Base-by-base conservation (phyloP, 148 eudicot genomes). In the Fagopyrum homotropicum region DNA sequence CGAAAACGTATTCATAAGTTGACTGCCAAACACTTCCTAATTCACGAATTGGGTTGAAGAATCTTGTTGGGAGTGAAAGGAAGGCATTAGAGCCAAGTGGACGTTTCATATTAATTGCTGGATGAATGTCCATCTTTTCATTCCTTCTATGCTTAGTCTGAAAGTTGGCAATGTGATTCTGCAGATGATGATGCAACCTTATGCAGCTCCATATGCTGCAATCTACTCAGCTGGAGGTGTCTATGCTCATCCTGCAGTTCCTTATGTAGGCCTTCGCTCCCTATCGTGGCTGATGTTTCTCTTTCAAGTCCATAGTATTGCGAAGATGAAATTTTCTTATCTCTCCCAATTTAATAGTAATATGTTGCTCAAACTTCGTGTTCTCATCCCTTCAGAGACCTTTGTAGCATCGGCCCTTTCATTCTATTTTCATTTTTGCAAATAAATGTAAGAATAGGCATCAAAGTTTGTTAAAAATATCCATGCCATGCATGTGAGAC, bases 161-260 rank as follows among this genome's bases (percentile, higher is more conserved):
- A 72, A 19, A 46, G 35, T 11, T 72, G 35, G 55, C n/a, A 46
- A n/a, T 72, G 76, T 79, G 76, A 40, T 59, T 66, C 45, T 43
- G 46, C 83, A 95, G 97, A 85, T 90, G 73, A 90, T 95, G 97
- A 88, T 95, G 86, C 85, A 97, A 55, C 97, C 99, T 72, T 95
- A 95, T 86, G 97, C 91, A 54, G 77, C 89, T 11, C 94, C 98
- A 5, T 91, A 89, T 85, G 98, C 97, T 46, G 98, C 97, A 69
- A 78, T 95, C 75, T 95, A 95, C 78, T 82, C 96, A n/a, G 89
- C 84, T 82, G 94, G 92, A 75, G 98, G 98, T 54, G 97, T 90
- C 77, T 95, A 95, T 85, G 84, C 96, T 11, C 96, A 92, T 75
- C 97, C 90, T 69, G 91, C 87, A n/a, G 86, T 88, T 69, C 89